A percentile compares a stretch with the other conserved stretches of the same genome.
These are phyloP conservation scores for Penicillium lividum DNA, from an alignment of 495 filamentous ascomycete species.

Conservation along the genomic window DNA sequence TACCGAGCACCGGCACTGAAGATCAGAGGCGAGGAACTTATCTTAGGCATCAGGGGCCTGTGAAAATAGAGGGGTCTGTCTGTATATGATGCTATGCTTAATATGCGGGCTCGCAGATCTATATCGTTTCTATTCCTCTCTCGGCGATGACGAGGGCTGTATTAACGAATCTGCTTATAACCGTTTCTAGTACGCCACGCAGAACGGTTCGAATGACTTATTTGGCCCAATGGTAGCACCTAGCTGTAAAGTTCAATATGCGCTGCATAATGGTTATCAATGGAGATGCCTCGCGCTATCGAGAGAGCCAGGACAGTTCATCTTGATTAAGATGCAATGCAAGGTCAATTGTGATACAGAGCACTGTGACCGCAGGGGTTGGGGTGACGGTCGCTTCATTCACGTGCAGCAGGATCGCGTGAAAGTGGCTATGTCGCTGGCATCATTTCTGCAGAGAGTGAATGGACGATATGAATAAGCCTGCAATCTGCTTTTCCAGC, in stretches of 20 bases:
- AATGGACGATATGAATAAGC: conserved; percentile 1
- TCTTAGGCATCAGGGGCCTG: background rate
- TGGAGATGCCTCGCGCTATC: background rate
- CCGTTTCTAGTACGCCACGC: background rate
- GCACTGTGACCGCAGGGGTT: background rate
- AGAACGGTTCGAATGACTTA: background rate
- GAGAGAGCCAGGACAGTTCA: background rate
- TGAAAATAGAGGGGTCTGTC: background rate
- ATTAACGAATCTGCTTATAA: background rate
- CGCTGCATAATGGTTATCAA: background rate
- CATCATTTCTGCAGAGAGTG: background rate
- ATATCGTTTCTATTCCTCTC: background rate
- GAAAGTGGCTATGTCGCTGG: background rate
- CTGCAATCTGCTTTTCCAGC: background rate
- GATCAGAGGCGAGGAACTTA: conserved; percentile 1
- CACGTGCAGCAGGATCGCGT: background rate
- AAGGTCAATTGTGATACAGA: background rate
- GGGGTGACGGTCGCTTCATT: background rate
- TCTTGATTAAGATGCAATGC: background rate
- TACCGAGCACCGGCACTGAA: background rate
- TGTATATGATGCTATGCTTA: background rate
- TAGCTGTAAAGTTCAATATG: background rate
- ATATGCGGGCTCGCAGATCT: background rate
- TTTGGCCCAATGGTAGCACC: conserved; percentile 5
- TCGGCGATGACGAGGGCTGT: background rate